Evolutionary conservation across 1,139 yeast genomes (phyloP), one percentile per base, ranked within the genome.

Genomic region (Candida neerlandica): DNA sequence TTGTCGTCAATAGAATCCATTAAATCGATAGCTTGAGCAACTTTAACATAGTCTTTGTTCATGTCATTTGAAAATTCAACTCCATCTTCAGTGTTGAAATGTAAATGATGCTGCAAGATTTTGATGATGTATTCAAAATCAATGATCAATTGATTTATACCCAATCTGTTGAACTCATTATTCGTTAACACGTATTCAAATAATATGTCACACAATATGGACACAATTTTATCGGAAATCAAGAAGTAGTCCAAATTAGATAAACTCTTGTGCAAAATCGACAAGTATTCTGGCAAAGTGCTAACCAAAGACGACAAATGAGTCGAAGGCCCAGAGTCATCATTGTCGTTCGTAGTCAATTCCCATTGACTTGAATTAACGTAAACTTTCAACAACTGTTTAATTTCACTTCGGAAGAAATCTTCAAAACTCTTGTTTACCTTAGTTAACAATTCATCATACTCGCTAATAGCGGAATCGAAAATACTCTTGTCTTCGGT

Each of bases 121-220:
- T 64, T 59, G 55, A 76, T 71, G n/a, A 86, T 53, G 35, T 74
- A 73, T 1, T 67, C 63, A 35, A 85, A 69, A 62, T 89, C 96
- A 4, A 63, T 56, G 5, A 69, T 61, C 19, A 90, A 70, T 59
- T 86, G 92, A 6, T 58, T 57, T 1, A 84, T 77, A 0, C 96
- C 96, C 1, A 55, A 45, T 12, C 59, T 55, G 41, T 77, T 78
- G 65, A 90, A 90, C 54, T 74, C 78, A 61, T 86, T 86, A 46
- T 84, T 80, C 53, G 85, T 82, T 44, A 87, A 71, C 44, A 87
- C 75, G 49, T 81, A 80, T 55, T 84, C 86, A 59, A 77, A 72
- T 53, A 85, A 65, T 43, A 82, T 75, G 27, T 67, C 67, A 9
- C 84, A 77, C 23, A 87, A 59, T 1, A 75, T 66, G 6, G 73